These are phyloP conservation scores for Mycosphaerelloides madeirae DNA, from an alignment of 2,329 filamentous ascomycete genomes.

Conservation along the genomic window DNA sequence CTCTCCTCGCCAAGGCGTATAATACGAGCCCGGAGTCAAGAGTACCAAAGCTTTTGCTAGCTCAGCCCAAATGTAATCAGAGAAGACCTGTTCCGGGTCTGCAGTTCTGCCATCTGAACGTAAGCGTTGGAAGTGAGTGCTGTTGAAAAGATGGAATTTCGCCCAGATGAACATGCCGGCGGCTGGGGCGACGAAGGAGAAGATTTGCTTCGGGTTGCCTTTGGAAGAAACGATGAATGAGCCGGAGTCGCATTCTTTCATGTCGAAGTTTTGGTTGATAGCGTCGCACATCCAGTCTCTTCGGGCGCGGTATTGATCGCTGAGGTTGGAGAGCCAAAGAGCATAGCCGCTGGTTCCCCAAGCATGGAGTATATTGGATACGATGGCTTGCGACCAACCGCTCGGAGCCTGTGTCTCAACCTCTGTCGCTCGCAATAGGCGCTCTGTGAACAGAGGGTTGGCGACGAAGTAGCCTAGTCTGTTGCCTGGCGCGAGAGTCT, in stretches of 20 bases:
- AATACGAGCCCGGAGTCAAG: constrained; percentile 2
- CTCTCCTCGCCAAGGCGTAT: constrained; percentile 4
- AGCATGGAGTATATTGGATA: constrained; percentile 2
- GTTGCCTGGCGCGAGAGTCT: constrained; percentile 4
- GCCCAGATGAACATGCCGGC: constrained; percentile 7
- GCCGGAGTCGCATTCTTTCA: background rate
- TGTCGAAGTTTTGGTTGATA: background rate
- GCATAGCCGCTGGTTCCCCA: constrained; percentile 2
- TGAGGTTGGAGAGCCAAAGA: constrained; percentile 5
- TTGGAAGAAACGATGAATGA: background rate
- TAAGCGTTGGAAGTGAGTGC: background rate
- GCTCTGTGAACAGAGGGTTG: constrained; percentile 3
- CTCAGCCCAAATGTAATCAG: constrained; percentile 2
- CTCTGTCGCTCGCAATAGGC: constrained; percentile 4
- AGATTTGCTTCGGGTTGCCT: background rate
- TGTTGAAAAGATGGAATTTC: constrained; percentile 1
- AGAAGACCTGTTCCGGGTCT: constrained; percentile 4
- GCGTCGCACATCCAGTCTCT: constrained; percentile 7
- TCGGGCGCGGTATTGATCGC: constrained; percentile 1
- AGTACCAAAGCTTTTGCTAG: constrained; percentile 4
- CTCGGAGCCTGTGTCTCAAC: constrained; percentile 2
- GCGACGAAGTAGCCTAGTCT: constrained; percentile 5
- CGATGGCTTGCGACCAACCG: constrained; percentile 4
- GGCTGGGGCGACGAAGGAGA: constrained; percentile 3
- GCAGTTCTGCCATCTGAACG: background rate